These are phyloP conservation scores for Pyricularia pennisetigena DNA, from an alignment of 2,329 filamentous ascomycete genomes.

Conservation along the genomic window DNA sequence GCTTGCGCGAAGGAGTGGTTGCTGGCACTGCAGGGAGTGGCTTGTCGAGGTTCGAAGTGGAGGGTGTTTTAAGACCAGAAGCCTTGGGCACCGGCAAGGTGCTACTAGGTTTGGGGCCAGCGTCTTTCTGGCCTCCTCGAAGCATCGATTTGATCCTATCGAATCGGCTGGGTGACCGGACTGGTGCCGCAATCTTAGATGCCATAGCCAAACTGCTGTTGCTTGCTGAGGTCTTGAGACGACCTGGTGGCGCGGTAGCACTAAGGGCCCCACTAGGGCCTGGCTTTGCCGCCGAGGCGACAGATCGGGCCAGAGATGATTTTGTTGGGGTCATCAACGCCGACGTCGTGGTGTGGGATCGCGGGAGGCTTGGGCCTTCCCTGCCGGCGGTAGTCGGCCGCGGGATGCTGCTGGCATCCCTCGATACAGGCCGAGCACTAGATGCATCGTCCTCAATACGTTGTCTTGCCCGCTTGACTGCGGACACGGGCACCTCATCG, in stretches of 20 bases:
- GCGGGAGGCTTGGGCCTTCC: conserved; percentile 24
- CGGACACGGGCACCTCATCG: conserved; percentile 24
- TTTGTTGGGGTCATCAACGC: conserved; percentile 70
- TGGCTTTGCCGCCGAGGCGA: conserved; percentile 36
- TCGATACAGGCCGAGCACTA: conserved; percentile 48
- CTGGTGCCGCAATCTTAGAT: conserved; percentile 17
- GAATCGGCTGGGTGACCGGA: conserved; percentile 39
- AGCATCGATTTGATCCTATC: conserved; percentile 51
- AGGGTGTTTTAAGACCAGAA: conserved; percentile 31
- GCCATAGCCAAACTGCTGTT: conserved; percentile 31
- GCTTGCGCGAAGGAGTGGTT: conserved; percentile 59
- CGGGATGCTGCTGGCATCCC: conserved; percentile 38
- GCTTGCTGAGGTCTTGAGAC: conserved; percentile 39
- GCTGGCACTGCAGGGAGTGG: conserved; percentile 40
- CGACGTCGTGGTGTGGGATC: conserved; percentile 27
- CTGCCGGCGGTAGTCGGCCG: conserved; percentile 34
- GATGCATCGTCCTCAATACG: conserved; percentile 60
- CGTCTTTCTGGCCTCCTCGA: conserved; percentile 26
- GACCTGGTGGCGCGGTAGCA: conserved; percentile 28
- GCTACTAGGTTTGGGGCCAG: conserved; percentile 29
- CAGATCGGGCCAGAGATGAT: conserved; percentile 54
- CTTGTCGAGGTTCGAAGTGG: conserved; percentile 35
- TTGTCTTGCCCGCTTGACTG: conserved; percentile 64
- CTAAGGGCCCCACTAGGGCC: conserved; percentile 33
- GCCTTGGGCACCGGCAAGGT: conserved; percentile 34